These are phyloP conservation scores for Ascodesmis nigricans DNA, from an alignment of 495 filamentous ascomycete species.

Conservation along the genomic window DNA sequence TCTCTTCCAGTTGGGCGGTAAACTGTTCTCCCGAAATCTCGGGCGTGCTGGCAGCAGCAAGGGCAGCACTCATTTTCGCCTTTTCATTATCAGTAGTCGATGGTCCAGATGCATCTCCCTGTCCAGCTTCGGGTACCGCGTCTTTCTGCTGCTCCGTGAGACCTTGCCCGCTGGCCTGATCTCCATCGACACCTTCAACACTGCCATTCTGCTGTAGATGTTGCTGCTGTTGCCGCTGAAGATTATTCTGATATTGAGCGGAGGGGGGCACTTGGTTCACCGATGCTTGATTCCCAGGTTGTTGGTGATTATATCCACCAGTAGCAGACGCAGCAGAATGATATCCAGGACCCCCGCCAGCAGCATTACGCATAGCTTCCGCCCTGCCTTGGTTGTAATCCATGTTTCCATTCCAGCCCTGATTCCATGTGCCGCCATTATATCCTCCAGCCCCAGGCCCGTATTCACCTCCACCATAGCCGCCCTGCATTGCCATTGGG, in stretches of 20 bases:
- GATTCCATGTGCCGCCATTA: slow-evolving; percentile 33
- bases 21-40: slow-evolving; percentile 16
- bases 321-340: slow-evolving; percentile 22
- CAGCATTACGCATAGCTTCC: slow-evolving; percentile 26
- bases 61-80: too few relatives aligned
- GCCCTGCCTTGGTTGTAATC: slow-evolving; percentile 49
- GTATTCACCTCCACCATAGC: slow-evolving; percentile 39
- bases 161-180: not conserved
- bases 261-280: slow-evolving; percentile 23
- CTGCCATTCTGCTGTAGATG: too few relatives aligned
- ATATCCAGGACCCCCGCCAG: too few relatives aligned
- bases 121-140: too few relatives aligned
- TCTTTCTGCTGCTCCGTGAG: too few relatives aligned
- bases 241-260: slow-evolving; percentile 24
- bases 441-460: slow-evolving; percentile 67
- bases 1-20: slow-evolving; percentile 23
- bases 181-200: not conserved
- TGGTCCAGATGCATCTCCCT: too few relatives aligned
- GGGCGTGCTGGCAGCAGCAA: slow-evolving; percentile 13
- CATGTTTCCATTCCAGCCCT: slow-evolving; percentile 42
- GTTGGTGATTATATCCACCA: slow-evolving; percentile 24
- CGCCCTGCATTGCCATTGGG: slow-evolving; percentile 73
- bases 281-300: slow-evolving; percentile 22
- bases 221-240: slow-evolving; percentile 22
- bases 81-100: too few relatives aligned